Percentiles rank a stretch among this genome's conserved stretches.
Conservation (phyloP, 306 rosid genomes). For the Cicer chorassanicum region DNA sequence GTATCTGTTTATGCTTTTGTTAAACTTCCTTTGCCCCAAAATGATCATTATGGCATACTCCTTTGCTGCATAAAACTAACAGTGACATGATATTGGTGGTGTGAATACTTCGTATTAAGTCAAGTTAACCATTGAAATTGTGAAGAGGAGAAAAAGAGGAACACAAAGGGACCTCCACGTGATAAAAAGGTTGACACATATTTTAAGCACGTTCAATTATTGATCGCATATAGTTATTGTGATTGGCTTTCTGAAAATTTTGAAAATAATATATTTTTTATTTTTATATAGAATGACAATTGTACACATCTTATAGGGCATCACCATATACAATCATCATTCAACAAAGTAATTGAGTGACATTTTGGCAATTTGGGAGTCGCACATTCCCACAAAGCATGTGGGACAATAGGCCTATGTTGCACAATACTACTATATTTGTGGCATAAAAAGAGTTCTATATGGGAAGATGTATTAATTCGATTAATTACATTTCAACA, state of each 20-base stretch:
- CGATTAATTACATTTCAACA: not conserved
- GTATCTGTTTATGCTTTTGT: too few relatives aligned
- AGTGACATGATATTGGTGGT: conserved; percentile 33
- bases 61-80: conserved; percentile 24
- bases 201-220: conserved; percentile 35
- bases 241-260: conserved; percentile 33
- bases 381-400: conserved; percentile 2
- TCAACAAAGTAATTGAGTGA: conserved; percentile 12
- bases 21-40: not conserved
- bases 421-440: not conserved
- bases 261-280: not conserved
- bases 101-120: not conserved
- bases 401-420: not conserved
- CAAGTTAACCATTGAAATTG: conserved; percentile 40
- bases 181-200: conserved; percentile 41
- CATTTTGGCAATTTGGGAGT: conserved; percentile 24
- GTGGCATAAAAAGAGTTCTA: not conserved
- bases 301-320: not conserved
- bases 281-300: conserved; percentile 30
- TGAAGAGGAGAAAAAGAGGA: conserved; percentile 36
- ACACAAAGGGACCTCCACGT: conserved; percentile 45
- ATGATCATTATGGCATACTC: conserved; percentile 12
- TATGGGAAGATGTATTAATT: not conserved
- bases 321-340: conserved; percentile 8
- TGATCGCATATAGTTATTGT: not conserved